Evolutionary conservation across 2,329 filamentous ascomycete genomes (phyloP), one percentile per base, ranked within the genome.

Genomic region (Colletotrichum tropicicola): DNA sequence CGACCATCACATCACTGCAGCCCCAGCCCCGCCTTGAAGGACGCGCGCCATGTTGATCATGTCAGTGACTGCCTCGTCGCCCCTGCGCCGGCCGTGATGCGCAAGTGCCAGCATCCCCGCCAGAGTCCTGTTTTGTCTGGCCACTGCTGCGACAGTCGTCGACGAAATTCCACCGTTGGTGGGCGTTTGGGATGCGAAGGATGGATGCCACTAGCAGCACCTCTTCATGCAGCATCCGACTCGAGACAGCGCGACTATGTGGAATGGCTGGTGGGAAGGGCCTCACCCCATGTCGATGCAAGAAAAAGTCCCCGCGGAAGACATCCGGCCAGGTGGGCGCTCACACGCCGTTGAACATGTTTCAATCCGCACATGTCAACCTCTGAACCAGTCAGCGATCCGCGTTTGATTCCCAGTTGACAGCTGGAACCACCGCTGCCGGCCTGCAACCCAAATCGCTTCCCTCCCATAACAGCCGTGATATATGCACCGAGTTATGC

Each of bases 401-500:
- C 62, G 58, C 44, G 51, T 56, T 65, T 56, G 57, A 62, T 62
- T 56, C 17, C 28, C 49, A 9, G n/a, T 60, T 49, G 61, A 62
- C 62, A 62, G 57, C 51, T 39, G 37, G 21, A 32, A 32, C 39
- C 57, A 37, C 45, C 17, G 35, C 41, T 51, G 58, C 43, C 48
- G 49, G 17, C 39, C 55, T 39, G 39, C 37, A 25, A 39, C 32
- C 32, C 49, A 25, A 30, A 25, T 17, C 10, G 48, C 43, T 25
- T 28, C 23, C 44, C 7, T 41, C 35, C 41, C 43, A 57, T 57
- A 35, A 28, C 27, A 35, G 13, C 52, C 32, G 43, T 58, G 8
- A 25, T 17, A 25, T 19, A 28, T 49, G 43, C 37, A 21, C 28
- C 23, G 13, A 19, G 19, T 30, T 15, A 28, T 59, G 19, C 41